Evolutionary conservation across 1,284 basidiomycete species (phyloP), one percentile per base, ranked within the genome.

Genomic region (Tilletia horrida): DNA sequence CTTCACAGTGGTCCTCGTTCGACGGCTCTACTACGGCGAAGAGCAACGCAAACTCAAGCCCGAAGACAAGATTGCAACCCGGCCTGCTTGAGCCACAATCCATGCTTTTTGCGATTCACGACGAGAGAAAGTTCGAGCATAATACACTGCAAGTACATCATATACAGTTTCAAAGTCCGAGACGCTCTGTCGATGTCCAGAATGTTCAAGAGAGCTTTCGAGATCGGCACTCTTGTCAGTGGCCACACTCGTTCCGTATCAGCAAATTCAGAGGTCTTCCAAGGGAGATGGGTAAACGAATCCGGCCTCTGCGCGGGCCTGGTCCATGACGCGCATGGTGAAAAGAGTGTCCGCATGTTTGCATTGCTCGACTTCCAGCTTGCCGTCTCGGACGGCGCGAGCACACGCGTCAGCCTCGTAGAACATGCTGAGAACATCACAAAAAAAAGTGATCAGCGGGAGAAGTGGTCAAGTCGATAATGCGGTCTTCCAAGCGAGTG

Each of bases 361-460:
- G 89, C 91, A 92, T 27, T 87, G 75, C 4, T 85, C 84, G 74
- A 90, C 91, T 83, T 92, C 87, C n/a, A 84, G 83, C 83, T 89
- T 90, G 7, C 89, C 90, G 67, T 89, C 89, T 61, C 88, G 83
- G 23, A 93, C 84, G 76, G 89, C 91, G 62, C 90, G 83, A 16
- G 91, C 92, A 18, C 92, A 91, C 71, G 93, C 92, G 73, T 92
- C 91, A 8, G 90, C 90, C 62, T 79, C 77, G 73, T 71, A 77
- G 45, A 74, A 73, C 73, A 77, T 76, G 14, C 70, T 6, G 70
- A 76, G 31, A 27, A 67, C 67, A 48, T 83, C 84, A 57, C 4
- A 66, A 40, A 55, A 14, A 48, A 31, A 43, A 11, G 69, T 66
- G 84, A 86, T 61, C 86, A 86, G 3, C 85, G 86, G 0, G 85